Conservation (phyloP, 140 eudicot genomes). For the Senecio squalidus region DNA sequence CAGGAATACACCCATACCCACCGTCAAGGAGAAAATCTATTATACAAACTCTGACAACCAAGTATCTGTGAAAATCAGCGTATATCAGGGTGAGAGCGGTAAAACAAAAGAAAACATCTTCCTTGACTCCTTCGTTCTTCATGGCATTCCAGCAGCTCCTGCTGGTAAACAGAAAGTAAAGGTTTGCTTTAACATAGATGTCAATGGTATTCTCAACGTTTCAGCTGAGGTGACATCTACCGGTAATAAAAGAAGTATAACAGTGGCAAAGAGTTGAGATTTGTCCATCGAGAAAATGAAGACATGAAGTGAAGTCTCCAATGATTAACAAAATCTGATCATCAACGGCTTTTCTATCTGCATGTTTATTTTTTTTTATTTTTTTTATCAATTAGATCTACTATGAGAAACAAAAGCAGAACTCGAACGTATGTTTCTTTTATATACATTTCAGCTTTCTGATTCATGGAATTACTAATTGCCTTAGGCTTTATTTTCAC, state of each 20-base stretch:
- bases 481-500: too few relatives aligned
- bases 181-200: conserved; percentile 1
- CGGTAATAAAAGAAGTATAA: background rate
- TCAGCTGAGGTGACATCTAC: background rate
- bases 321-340: too few relatives aligned
- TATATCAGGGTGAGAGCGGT: conserved; percentile 2
- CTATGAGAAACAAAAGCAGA: too few relatives aligned
- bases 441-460: too few relatives aligned
- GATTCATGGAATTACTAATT: too few relatives aligned
- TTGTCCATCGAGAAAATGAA: too few relatives aligned
- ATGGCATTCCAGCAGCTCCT: background rate
- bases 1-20: background rate
- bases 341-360: too few relatives aligned
- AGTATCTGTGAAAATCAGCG: background rate
- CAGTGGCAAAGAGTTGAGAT: too few relatives aligned
- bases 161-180: background rate
- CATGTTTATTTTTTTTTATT: too few relatives aligned
- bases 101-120: background rate
- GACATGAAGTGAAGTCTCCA: too few relatives aligned
- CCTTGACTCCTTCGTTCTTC: background rate
- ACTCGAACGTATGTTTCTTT: too few relatives aligned
- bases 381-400: too few relatives aligned
- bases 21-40: background rate
- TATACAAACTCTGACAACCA: background rate
- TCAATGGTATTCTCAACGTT: background rate